Evolutionary conservation across 1,284 basidiomycete genomes (phyloP).

Genomic region (Singerocomus rubriflavus): DNA sequence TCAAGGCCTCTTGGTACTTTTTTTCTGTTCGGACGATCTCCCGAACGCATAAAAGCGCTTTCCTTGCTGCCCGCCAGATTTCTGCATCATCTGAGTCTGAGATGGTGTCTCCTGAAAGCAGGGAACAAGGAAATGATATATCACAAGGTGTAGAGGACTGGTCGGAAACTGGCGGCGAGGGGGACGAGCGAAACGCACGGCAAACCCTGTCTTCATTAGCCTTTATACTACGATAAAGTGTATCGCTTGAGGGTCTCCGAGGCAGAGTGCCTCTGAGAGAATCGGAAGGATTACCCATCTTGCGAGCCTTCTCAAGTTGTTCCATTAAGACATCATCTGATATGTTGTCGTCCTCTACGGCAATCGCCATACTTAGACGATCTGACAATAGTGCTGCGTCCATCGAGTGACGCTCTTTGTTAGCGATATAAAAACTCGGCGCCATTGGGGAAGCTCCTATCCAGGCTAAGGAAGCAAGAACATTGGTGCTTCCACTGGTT

Average conservation of each 20-base stretch:
- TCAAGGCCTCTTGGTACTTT: constrained; percentile 54
- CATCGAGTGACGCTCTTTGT: not conserved
- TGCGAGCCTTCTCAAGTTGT: constrained; percentile 43
- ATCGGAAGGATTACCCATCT: constrained; percentile 5
- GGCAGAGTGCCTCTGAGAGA: not conserved
- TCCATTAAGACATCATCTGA: constrained; percentile 46
- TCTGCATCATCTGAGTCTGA: constrained; percentile 31
- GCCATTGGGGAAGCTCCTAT: constrained; percentile 16
- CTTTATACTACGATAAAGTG: not conserved
- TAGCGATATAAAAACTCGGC: not conserved
- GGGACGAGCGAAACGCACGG: not conserved
- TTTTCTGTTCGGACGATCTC: constrained; percentile 67
- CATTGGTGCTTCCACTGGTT: constrained; percentile 23
- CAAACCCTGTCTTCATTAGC: not conserved
- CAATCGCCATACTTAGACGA: constrained; percentile 34
- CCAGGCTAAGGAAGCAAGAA: constrained; percentile 32
- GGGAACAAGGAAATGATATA: constrained; percentile 2
- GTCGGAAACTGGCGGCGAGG: not conserved
- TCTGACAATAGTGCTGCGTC: constrained; percentile 1
- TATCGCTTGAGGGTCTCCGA: not conserved
- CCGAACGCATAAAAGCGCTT: constrained; percentile 54
- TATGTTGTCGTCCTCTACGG: constrained; percentile 47
- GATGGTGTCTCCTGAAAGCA: constrained; percentile 8
- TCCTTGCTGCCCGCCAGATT: constrained; percentile 53
- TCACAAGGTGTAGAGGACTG: not conserved